Evolutionary conservation across 2,329 filamentous ascomycete species (phyloP).

Genomic region (Dactylonectria macrodidyma): DNA sequence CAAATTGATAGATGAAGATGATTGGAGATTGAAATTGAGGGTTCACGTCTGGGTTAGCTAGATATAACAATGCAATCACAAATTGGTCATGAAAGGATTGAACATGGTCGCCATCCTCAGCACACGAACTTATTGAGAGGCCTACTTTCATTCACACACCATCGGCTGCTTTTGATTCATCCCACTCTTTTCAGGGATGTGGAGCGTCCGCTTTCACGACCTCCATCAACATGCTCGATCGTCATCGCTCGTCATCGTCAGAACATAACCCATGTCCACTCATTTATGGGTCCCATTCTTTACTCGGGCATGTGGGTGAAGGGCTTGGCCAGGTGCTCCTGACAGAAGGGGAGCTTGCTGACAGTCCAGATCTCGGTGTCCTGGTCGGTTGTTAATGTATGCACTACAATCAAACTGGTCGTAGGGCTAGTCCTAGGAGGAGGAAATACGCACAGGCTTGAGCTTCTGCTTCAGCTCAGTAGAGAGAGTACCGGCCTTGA

Average conservation of each 20-base stretch:
- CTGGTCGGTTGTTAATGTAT: constrained; percentile 51
- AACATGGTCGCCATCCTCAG: background rate
- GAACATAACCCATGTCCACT: background rate
- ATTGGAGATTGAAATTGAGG: constrained; percentile 7
- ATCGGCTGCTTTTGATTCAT: background rate
- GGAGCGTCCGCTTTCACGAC: background rate
- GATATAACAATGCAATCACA: background rate
- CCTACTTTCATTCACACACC: constrained; percentile 7
- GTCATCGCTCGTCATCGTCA: constrained; percentile 23
- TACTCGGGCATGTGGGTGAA: constrained; percentile 76
- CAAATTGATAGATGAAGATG: constrained; percentile 14
- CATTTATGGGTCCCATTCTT: constrained; percentile 16
- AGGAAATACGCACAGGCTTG: constrained; percentile 68
- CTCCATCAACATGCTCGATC: constrained; percentile 1
- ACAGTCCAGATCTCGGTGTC: constrained; percentile 80
- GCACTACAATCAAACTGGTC: background rate
- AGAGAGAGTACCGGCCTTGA: constrained; percentile 77
- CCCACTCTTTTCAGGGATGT: background rate
- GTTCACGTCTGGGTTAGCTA: background rate
- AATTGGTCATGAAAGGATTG: too few relatives aligned
- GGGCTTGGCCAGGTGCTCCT: constrained; percentile 74
- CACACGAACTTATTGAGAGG: background rate
- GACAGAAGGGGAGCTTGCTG: constrained; percentile 79
- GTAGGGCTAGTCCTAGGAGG: too few relatives aligned
- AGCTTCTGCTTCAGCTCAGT: constrained; percentile 76